These are phyloP conservation scores for Alternaria ethzedia DNA, from an alignment of 2,329 filamentous ascomycete species.

Conservation along the genomic window DNA sequence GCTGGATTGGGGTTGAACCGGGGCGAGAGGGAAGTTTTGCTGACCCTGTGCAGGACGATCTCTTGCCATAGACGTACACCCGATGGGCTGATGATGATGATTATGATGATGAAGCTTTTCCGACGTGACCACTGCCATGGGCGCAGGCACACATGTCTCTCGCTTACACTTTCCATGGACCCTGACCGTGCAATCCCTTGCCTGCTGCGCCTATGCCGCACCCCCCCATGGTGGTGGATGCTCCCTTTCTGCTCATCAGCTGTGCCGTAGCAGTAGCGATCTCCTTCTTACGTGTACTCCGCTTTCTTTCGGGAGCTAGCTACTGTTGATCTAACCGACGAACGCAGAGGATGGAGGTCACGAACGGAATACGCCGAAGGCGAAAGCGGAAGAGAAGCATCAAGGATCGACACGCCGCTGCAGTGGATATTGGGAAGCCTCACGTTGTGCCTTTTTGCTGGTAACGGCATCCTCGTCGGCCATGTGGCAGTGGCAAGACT, in stretches of 20 bases:
- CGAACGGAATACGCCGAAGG: slow-evolving; percentile 7
- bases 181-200: neutral
- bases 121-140: slow-evolving; percentile 2
- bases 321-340: neutral
- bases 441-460: neutral
- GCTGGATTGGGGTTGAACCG: neutral
- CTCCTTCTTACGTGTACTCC: slow-evolving; percentile 5
- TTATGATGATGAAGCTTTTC: slow-evolving; percentile 5
- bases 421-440: slow-evolving; percentile 7
- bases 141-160: neutral
- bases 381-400: slow-evolving; percentile 2
- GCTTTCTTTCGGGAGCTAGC: neutral
- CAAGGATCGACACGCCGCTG: slow-evolving; percentile 7
- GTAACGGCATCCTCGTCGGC: slow-evolving; percentile 3
- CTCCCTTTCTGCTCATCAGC: neutral
- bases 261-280: neutral
- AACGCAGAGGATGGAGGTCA: neutral
- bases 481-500: slow-evolving; percentile 13
- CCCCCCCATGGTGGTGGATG: neutral
- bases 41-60: neutral
- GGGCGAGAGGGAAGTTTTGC: neutral
- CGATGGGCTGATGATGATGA: neutral
- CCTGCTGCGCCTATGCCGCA: neutral
- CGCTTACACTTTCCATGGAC: slow-evolving; percentile 1
- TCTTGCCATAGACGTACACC: neutral